phyloP scores from a whole-genome alignment of 2,329 filamentous ascomycete species.

The Nakataea oryzae region DNA sequence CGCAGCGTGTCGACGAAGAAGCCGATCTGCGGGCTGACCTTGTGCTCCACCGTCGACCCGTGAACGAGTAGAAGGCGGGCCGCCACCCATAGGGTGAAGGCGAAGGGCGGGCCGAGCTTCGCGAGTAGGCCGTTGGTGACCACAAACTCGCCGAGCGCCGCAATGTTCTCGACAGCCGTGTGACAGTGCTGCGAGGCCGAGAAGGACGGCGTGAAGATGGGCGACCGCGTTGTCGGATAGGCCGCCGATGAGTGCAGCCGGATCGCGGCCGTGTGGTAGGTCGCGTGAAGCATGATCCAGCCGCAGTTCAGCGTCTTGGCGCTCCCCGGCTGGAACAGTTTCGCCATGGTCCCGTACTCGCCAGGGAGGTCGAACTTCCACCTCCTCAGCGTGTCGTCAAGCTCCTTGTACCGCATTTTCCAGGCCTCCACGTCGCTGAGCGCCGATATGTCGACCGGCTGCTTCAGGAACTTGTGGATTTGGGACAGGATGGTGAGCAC shows the following conservation, averaged over 20 bases:
- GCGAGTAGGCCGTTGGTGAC: conserved; percentile 62
- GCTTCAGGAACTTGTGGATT: conserved; percentile 81
- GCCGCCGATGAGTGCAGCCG: conserved; percentile 85
- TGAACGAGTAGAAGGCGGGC: conserved; percentile 81
- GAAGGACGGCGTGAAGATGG: conserved; percentile 83
- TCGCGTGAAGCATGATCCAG: conserved; percentile 86
- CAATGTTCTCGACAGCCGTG: conserved; percentile 72
- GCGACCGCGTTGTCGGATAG: conserved; percentile 80
- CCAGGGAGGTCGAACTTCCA: conserved; percentile 79
- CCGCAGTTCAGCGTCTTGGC: conserved; percentile 66
- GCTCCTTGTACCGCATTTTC: conserved; percentile 77
- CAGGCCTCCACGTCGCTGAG: conserved; percentile 78
- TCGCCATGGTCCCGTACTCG: conserved; percentile 77
- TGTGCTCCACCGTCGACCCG: conserved; percentile 79
- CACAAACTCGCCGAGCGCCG: conserved; percentile 68
- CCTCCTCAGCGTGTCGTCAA: conserved; percentile 67
- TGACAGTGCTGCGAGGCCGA: conserved; percentile 77
- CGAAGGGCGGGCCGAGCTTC: conserved; percentile 81
- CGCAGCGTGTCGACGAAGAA: conserved; percentile 75
- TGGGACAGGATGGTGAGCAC: conserved; percentile 78
- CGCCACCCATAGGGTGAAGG: conserved; percentile 87
- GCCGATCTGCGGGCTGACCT: conserved; percentile 66
- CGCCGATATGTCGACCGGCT: conserved; percentile 79
- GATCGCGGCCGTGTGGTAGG: conserved; percentile 83
- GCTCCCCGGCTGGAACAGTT: conserved; percentile 59